A percentile compares a stretch with the other conserved stretches of the same genome.
These are phyloP conservation scores for Pleodorina starrii DNA, from an alignment of 139 green algal species.

Conservation along the genomic window DNA sequence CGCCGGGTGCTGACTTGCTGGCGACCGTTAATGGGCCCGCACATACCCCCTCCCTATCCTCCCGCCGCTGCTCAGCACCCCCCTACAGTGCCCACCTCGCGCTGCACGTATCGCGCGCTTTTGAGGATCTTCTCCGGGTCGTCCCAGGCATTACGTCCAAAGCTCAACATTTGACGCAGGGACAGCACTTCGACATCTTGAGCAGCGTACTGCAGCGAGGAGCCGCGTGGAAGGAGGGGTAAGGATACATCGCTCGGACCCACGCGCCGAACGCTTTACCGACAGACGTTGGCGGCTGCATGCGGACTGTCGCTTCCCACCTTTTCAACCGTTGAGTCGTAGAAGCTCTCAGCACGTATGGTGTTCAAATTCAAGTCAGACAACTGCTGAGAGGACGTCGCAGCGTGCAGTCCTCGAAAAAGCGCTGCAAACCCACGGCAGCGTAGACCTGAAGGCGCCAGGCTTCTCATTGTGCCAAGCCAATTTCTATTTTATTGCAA, in stretches of 20 bases:
- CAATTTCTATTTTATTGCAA: too few species aligned
- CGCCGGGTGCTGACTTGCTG: too few species aligned
- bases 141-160: constrained; percentile 65
- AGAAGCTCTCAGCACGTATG: constrained; percentile 67
- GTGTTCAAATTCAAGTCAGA: constrained; percentile 20
- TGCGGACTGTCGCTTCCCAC: constrained; percentile 9
- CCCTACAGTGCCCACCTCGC: constrained; percentile 70
- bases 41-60: too few species aligned
- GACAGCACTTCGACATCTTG: constrained; percentile 73
- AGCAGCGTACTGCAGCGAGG: constrained; percentile 61
- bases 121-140: constrained; percentile 67
- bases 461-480: not conserved
- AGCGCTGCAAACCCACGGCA: not conserved
- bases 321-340: constrained; percentile 77
- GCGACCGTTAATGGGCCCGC: too few species aligned
- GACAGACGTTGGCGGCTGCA: not conserved
- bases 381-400: not conserved
- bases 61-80: too few species aligned
- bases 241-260: too few species aligned
- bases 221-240: too few species aligned
- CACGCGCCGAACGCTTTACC: not conserved
- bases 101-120: constrained; percentile 73
- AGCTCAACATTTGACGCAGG: constrained; percentile 80
- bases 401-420: not conserved
- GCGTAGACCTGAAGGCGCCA: not conserved